A percentile compares a stretch with the other conserved stretches of the same genome.
Evolutionary conservation across 345 rosid genomes (phyloP).

Genomic region (Moricandia moricandioides): DNA sequence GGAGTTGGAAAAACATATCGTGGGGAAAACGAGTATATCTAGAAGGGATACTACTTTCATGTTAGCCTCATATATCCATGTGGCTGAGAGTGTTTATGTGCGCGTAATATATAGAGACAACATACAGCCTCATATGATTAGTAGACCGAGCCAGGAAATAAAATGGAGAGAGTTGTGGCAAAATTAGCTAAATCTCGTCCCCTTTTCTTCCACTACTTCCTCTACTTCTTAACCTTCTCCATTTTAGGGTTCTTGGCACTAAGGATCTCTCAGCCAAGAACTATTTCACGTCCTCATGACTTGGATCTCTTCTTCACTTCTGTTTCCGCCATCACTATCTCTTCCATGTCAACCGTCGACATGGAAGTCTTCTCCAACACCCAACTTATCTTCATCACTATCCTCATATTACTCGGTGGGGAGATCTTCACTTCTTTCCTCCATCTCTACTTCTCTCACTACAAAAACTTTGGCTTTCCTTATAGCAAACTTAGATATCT

Average conservation of each 20-base stretch:
- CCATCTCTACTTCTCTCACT: neutral
- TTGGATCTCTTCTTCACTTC: neutral
- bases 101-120: neutral
- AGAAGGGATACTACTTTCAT: neutral
- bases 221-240: neutral
- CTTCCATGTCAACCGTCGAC: neutral
- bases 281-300: neutral
- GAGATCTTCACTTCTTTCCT: neutral
- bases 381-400: neutral
- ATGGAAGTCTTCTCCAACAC: neutral
- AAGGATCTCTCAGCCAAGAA: neutral
- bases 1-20: neutral
- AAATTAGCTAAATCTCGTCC: neutral
- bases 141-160: neutral
- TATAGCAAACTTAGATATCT: neutral
- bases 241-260: neutral
- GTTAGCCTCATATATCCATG: neutral
- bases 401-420: neutral
- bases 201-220: neutral
- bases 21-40: neutral
- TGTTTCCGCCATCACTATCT: neutral
- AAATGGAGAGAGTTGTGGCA: neutral
- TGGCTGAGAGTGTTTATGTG: neutral
- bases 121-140: neutral
- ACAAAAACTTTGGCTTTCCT: neutral